Conservation (phyloP, 2,329 filamentous ascomycete species). For the Scytalidium sp. region DNA sequence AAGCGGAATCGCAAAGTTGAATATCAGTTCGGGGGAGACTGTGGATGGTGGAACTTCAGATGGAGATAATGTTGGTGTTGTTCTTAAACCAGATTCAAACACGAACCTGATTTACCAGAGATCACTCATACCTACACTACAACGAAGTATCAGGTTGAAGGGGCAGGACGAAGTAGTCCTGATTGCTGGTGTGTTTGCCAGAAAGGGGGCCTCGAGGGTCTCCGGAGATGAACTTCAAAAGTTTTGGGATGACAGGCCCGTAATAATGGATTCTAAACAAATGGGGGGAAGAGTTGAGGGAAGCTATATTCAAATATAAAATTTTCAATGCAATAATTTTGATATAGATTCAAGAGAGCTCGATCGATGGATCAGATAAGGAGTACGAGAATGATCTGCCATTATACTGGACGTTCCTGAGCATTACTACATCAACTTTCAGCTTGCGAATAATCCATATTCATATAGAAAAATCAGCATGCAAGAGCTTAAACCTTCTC, state of each 20-base stretch:
- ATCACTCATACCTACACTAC: constrained; percentile 22
- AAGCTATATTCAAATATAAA: no score
- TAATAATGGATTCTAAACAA: no score
- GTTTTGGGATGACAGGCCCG: not conserved
- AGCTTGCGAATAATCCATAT: no score
- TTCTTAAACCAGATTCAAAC: constrained; percentile 28
- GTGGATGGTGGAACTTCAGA: no score
- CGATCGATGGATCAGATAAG: no score
- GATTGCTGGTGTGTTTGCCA: not conserved
- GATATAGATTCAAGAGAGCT: no score
- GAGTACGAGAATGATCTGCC: no score
- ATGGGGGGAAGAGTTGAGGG: no score
- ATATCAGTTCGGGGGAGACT: not conserved
- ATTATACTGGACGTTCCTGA: no score
- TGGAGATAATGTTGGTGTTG: not conserved
- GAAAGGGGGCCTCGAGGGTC: not conserved
- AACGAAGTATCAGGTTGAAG: not conserved
- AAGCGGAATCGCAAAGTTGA: constrained; percentile 5
- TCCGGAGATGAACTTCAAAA: not conserved
- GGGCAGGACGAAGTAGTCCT: not conserved
- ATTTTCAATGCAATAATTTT: no score
- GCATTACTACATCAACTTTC: no score
- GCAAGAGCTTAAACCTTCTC: constrained; percentile 3
- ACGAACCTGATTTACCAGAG: constrained; percentile 25
- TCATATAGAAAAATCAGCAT: no score